These are phyloP conservation scores for Chloris gayana DNA, from an alignment of 176 grass and related monocot genomes.

Conservation along the genomic window DNA sequence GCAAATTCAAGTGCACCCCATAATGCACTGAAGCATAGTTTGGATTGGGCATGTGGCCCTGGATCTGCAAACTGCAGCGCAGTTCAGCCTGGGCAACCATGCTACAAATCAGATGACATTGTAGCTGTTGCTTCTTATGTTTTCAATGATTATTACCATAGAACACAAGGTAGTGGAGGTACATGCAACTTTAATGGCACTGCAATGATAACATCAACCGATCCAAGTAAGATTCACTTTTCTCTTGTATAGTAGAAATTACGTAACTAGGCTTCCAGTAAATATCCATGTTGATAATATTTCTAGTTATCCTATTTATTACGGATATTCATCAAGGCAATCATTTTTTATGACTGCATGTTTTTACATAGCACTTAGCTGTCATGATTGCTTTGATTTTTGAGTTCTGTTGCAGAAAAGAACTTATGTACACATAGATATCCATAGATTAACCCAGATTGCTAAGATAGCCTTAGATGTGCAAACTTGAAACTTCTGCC, in stretches of 20 bases:
- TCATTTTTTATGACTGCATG: not conserved
- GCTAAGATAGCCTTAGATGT: not conserved
- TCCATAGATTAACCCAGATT: not conserved
- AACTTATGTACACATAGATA: not conserved
- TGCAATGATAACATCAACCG: slow-evolving; percentile 72
- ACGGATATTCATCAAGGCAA: not conserved
- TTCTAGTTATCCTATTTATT: slow-evolving; percentile 7
- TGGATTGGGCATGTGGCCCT: slow-evolving; percentile 99
- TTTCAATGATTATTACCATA: slow-evolving; percentile 97
- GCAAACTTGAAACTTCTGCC: not conserved
- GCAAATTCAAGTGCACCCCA: slow-evolving; percentile 73
- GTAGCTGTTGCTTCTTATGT: slow-evolving; percentile 85
- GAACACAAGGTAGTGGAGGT: slow-evolving; percentile 83
- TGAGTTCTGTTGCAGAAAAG: slow-evolving; percentile 1
- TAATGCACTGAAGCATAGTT: slow-evolving; percentile 77
- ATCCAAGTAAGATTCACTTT: slow-evolving; percentile 81
- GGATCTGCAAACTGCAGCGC: slow-evolving; percentile 93
- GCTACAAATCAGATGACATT: slow-evolving; percentile 87
- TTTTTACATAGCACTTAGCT: slow-evolving; percentile 4
- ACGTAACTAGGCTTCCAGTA: slow-evolving; percentile 2
- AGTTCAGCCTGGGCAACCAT: slow-evolving; percentile 83
- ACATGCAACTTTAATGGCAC: slow-evolving; percentile 95
- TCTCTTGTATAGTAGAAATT: slow-evolving; percentile 19
- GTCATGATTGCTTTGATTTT: not conserved
- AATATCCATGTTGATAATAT: not conserved